phyloP scores from a whole-genome alignment of 2,329 filamentous ascomycete genomes.

The Daldinia eschscholtzii region DNA sequence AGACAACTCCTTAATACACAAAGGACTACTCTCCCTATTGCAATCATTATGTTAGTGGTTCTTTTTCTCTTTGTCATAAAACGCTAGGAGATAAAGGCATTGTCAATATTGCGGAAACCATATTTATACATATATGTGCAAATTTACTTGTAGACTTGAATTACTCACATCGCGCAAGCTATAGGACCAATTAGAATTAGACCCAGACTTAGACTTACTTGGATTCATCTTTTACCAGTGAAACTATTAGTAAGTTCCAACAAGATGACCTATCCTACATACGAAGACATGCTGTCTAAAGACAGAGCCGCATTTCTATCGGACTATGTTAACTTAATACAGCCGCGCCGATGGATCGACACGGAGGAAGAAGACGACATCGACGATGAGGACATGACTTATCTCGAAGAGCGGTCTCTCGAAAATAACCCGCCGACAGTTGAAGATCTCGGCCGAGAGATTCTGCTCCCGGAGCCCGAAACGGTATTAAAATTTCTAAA shows the following conservation, averaged over 20 bases:
- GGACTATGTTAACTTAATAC: neutral
- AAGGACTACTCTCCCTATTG: neutral
- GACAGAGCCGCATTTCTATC: neutral
- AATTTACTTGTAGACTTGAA: neutral
- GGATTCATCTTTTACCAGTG: neutral
- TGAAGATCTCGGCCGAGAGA: neutral
- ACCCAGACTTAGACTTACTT: neutral
- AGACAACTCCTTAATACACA: neutral
- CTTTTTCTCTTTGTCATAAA: neutral
- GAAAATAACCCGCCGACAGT: neutral
- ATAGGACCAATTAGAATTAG: neutral
- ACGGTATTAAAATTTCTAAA: neutral
- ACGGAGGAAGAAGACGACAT: neutral
- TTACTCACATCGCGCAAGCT: neutral
- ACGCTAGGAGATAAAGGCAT: neutral
- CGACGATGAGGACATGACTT: neutral
- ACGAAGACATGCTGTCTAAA: neutral
- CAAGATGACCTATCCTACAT: neutral
- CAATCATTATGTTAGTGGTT: neutral
- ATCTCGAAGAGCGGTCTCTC: neutral
- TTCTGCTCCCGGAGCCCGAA: neutral
- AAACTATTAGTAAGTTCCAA: neutral
- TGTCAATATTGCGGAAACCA: neutral
- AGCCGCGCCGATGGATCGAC: constrained; percentile 1
- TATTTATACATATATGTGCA: neutral